Evolutionary conservation across 225 moss, liverwort and hornwort species (phyloP), one percentile per base, ranked within the genome.

Genomic region (Anthoceros angustus): DNA sequence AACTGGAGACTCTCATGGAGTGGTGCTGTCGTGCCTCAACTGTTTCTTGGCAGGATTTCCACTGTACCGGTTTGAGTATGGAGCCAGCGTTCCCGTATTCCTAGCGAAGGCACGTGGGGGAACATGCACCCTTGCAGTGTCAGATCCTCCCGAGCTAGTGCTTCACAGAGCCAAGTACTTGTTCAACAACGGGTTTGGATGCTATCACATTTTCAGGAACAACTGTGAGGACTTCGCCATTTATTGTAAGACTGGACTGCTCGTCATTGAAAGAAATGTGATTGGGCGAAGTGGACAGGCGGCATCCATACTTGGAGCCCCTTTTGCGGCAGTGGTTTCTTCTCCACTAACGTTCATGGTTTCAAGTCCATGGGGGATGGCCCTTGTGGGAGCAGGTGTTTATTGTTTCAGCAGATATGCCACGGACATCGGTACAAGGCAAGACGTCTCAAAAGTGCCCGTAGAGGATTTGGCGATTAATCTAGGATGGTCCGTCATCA

Each of bases 151-250:
- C 1, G 88, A 91, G 9, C 14, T 76, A 5, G 95, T 95, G 12
- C 76, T 91, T 42, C 88, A 95, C 68, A 85, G 95, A 2, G 91
- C 95, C 14, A 87, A 77, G 14, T 95, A 91, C 69, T 66, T 95
- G 41, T 69, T 76, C 73, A 82, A 74, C 63, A 87, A 88, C 61
- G 88, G 91, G 5, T 88, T 88, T 64, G 95, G 95, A 20, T 71
- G 83, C 18, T 95, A 95, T 48, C 91, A 88, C 70, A 66, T 95
- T 41, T 95, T 91, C 66, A 86, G 79, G 69, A 95, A 95, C 76
- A 95, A 95, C 61, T 95, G 95, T 61, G 95, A 95, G 75, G 95
- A 95, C 41, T 95, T 95, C 68, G 95, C 95, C 64, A 95, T 95
- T 16, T 95, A 95, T 41, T 91, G 95, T 79, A 95, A 95, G 74